Evolutionary conservation across 164 flowering plant genomes (phyloP).

Genomic region (Litsea cubeba): DNA sequence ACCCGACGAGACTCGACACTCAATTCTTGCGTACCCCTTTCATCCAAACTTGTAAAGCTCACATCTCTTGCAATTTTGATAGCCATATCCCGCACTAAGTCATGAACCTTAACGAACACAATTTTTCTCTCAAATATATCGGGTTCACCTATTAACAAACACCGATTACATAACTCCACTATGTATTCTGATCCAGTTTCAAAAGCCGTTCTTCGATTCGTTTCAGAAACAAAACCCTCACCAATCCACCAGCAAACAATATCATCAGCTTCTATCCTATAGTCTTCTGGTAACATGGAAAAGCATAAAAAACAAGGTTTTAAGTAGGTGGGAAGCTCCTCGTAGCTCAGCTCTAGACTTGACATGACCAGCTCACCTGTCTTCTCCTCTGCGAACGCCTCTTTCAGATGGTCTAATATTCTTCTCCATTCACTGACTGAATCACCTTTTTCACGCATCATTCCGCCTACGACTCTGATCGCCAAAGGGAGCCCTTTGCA

Average conservation of each 20-base stretch:
- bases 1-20: neutral
- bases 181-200: neutral
- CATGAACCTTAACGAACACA: neutral
- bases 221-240: slow-evolving; percentile 2
- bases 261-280: neutral
- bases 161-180: neutral
- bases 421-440: neutral
- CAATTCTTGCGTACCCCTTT: too few species aligned
- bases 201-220: neutral
- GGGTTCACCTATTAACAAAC: neutral
- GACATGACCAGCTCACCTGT: neutral
- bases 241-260: slow-evolving; percentile 4
- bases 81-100: neutral
- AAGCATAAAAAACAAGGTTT: slow-evolving; percentile 8
- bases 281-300: slow-evolving; percentile 6
- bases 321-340: slow-evolving; percentile 7
- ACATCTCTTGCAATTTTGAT: slow-evolving; percentile 1
- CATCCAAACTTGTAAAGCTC: neutral
- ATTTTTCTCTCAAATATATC: neutral
- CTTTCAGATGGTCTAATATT: neutral
- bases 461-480: neutral
- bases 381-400: neutral
- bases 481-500: slow-evolving; percentile 5
- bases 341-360: neutral
- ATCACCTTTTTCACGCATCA: slow-evolving; percentile 4